Base-by-base conservation (phyloP, 495 filamentous ascomycete species). In the Penicillium crystallinum region DNA sequence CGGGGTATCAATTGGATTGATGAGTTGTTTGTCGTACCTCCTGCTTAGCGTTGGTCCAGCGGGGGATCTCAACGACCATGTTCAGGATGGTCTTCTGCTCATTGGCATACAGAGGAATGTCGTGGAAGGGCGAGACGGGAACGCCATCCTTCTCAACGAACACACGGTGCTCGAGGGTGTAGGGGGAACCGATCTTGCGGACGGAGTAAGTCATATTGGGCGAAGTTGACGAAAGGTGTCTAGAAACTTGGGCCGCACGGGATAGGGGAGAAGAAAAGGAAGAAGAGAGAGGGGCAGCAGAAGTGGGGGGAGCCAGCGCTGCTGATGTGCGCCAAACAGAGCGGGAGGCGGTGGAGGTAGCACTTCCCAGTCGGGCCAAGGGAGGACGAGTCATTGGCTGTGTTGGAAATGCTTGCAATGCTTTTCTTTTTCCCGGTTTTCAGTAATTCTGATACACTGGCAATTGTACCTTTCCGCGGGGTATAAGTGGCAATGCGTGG, bases 31-130 rank as follows among this genome's bases (percentile, higher is more conserved):
- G 25, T 39, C 67, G 48, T 77, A 95, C 92, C 87, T 98, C 93
- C 73, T 91, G 85, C 85, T 99, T 99, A 61, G 87, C 95, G 77
- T 99, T 99, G 70, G 91, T 96, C 95, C 95, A 99, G 75, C 95
- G 83, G 38, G 95, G 95, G 64, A 97, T 96, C 84, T 97, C 95
- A 55, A 97, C 95, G 45, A 99, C 75, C 95, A 99, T 99, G 83
- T 99, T 99, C 63, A 97, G 81, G 64, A 99, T 72, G 61, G 85
- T 95, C 80, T 95, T 80, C 77, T 95, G 84, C 67, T 85, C 75
- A 68, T 99, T 95, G 81, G 95, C 93, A 61, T 88, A 97, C 63
- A 99, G 87, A 35, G 95, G 95, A 52, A 99, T 89, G 63, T 99
- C 95, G 82, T 99, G 95, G 84, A 97, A 99, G 56, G 91, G 87